Conservation (phyloP, 768 basidiomycete genomes). For the Rhizopogon vesiculosus region DNA sequence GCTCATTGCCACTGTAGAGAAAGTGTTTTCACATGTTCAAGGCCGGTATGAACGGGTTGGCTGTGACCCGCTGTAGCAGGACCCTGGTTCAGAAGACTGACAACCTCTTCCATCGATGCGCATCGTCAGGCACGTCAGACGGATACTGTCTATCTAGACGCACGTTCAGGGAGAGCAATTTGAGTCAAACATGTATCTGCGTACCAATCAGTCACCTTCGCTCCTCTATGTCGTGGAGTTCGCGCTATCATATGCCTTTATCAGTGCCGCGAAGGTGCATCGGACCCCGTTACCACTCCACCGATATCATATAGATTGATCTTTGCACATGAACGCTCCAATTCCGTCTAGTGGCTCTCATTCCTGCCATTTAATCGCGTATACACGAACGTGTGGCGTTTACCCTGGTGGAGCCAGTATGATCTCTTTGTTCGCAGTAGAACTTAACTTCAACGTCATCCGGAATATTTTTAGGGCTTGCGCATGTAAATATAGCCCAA, state of each 20-base stretch:
- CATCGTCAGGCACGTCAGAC: background rate
- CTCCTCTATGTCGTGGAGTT: too few relatives aligned
- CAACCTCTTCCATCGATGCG: background rate
- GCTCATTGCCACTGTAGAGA: background rate
- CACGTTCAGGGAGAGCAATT: background rate
- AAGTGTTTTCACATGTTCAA: background rate
- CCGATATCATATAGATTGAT: background rate
- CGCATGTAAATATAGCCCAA: background rate
- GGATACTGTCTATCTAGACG: background rate
- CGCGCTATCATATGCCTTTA: background rate
- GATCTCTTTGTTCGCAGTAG: background rate
- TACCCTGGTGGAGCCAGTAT: background rate
- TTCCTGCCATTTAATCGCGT: background rate
- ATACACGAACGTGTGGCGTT: background rate
- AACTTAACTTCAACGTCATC: background rate
- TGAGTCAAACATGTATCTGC: background rate
- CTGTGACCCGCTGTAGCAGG: background rate
- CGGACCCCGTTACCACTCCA: background rate
- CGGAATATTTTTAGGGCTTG: background rate
- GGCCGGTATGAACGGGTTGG: background rate
- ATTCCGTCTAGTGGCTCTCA: too few relatives aligned
- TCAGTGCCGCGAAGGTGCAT: background rate
- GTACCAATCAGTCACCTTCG: too few relatives aligned
- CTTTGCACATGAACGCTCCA: background rate
- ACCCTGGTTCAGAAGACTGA: background rate